These are phyloP conservation scores for Aspergillus biplanus DNA, from an alignment of 495 filamentous ascomycete genomes.

Conservation along the genomic window DNA sequence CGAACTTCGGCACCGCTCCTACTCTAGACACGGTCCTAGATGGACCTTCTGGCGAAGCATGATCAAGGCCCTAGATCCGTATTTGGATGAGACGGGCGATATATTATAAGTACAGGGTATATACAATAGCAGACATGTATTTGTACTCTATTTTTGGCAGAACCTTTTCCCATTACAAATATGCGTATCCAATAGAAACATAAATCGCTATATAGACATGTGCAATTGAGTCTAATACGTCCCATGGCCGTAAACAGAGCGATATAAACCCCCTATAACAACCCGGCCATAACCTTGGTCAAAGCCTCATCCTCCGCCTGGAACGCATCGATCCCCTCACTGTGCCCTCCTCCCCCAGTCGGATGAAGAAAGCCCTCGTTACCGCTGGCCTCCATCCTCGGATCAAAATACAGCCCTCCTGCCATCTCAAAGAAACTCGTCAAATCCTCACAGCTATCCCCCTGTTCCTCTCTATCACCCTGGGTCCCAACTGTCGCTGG, in stretches of 20 bases:
- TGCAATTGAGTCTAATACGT: no score
- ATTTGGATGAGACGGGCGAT: no score
- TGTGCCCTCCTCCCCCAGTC: conserved; percentile 2
- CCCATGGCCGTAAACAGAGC: neutral
- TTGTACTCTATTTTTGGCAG: no score
- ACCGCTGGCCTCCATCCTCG: conserved; percentile 13
- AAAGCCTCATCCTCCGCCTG: conserved; percentile 47
- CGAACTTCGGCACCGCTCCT: conserved; percentile 8
- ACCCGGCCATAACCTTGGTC: conserved; percentile 45
- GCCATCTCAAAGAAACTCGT: conserved; percentile 52
- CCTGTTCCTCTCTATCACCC: neutral
- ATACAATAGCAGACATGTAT: no score
- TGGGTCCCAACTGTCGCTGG: neutral
- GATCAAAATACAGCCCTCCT: conserved; percentile 43
- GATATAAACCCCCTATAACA: conserved; percentile 27
- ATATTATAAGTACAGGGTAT: no score
- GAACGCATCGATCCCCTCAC: conserved; percentile 34
- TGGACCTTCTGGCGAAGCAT: conserved; percentile 1
- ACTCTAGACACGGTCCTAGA: conserved; percentile 5
- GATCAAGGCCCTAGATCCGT: neutral
- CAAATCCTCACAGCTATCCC: conserved; percentile 40
- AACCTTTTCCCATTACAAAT: no score
- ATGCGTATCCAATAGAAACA: no score
- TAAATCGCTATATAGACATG: no score
- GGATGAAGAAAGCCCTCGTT: conserved; percentile 12